phyloP scores from a whole-genome alignment of 306 rosid species.

The Hippophae tibetana region DNA sequence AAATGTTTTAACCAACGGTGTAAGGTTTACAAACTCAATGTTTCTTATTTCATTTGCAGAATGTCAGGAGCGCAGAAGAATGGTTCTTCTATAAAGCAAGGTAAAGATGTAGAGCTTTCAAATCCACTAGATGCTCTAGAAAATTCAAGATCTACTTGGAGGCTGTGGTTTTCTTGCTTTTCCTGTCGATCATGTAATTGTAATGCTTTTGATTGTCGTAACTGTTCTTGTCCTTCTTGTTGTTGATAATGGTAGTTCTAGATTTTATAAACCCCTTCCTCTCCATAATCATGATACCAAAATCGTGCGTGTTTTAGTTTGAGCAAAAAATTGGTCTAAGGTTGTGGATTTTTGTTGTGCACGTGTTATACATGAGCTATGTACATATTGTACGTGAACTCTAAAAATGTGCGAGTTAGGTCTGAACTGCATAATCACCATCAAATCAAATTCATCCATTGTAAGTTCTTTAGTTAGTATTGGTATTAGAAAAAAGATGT shows the following conservation, averaged over 20 bases:
- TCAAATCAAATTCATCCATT: too few relatives aligned
- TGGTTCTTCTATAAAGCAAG: slow-evolving; percentile 15
- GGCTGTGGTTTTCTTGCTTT: slow-evolving; percentile 6
- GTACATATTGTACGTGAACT: too few relatives aligned
- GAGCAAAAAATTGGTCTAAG: too few relatives aligned
- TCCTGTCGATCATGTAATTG: slow-evolving; percentile 9
- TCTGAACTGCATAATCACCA: too few relatives aligned
- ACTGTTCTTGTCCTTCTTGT: neutral
- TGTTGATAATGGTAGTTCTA: slow-evolving; percentile 1
- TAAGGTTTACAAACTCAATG: slow-evolving; percentile 9
- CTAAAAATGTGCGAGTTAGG: too few relatives aligned
- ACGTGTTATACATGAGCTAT: too few relatives aligned
- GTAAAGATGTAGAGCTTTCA: slow-evolving; percentile 10
- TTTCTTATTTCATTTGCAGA: slow-evolving; percentile 34
- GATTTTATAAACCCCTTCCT: neutral
- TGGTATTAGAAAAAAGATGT: too few relatives aligned
- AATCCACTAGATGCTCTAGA: slow-evolving; percentile 8
- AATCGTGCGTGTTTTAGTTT: too few relatives aligned
- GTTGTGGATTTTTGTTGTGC: too few relatives aligned
- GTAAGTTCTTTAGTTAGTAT: too few relatives aligned
- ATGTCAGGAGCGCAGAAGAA: slow-evolving; percentile 21
- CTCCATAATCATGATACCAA: neutral
- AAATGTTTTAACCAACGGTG: neutral
- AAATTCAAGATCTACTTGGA: slow-evolving; percentile 8
- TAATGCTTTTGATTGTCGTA: neutral